Evolutionary conservation across 345 rosid genomes (phyloP).

Genomic region (Linum lewisii): DNA sequence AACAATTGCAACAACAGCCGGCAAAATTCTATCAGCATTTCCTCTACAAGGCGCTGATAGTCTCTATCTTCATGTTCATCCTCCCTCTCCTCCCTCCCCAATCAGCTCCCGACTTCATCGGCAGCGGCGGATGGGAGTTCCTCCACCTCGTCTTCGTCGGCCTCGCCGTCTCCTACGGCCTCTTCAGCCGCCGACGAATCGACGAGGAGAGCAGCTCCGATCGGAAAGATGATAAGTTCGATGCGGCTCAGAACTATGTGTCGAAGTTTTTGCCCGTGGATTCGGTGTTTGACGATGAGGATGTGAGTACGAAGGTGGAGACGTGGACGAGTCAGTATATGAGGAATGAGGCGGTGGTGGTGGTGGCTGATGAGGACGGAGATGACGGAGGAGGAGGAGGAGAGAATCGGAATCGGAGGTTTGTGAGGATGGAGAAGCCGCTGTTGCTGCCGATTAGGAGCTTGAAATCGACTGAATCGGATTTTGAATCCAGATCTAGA

Average conservation of each 20-base stretch:
- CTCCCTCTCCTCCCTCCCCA: conserved; percentile 65
- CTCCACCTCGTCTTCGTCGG: conserved; percentile 89
- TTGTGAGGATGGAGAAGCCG: conserved; percentile 47
- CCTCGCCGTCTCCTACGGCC: conserved; percentile 95
- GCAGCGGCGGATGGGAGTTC: conserved; percentile 73
- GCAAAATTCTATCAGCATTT: conserved; percentile 41
- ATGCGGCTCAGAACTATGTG: conserved; percentile 53
- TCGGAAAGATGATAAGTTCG: conserved; percentile 21
- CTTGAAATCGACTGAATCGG: conserved; percentile 40
- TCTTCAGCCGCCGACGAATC: conserved; percentile 52
- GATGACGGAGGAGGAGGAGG: conserved; percentile 34
- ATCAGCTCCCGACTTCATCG: conserved; percentile 57
- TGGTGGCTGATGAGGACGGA: conserved; percentile 32
- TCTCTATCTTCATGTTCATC: conserved; percentile 22
- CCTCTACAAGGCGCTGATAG: conserved; percentile 55
- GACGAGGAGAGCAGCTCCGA: conserved; percentile 16
- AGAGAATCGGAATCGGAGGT: conserved; percentile 3
- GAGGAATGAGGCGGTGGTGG: conserved; percentile 47
- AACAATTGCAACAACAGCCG: conserved; percentile 21
- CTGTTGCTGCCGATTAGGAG: conserved; percentile 83
- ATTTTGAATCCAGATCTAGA: conserved; percentile 22
- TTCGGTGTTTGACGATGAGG: conserved; percentile 75
- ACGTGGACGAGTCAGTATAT: conserved; percentile 73
- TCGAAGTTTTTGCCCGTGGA: conserved; percentile 76
- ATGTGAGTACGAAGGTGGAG: conserved; percentile 31